Evolutionary conservation across 306 rosid species (phyloP), one percentile per base, ranked within the genome.

Genomic region (Rosa multiflora): DNA sequence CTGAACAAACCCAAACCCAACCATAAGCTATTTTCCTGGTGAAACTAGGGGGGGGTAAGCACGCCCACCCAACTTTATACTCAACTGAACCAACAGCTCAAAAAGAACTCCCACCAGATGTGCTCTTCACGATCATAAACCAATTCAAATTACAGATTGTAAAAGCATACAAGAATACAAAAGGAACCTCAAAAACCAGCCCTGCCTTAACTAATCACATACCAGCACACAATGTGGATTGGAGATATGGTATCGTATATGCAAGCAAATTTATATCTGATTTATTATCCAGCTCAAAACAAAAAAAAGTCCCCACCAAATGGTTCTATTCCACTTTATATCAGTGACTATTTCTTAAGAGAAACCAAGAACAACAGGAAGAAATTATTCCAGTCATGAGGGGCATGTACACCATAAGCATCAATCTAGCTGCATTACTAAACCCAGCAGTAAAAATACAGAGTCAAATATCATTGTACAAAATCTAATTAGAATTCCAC

Each of bases 401-500:
- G 5, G 18, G 46, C 13, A 66, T 15, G 10, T 58, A 59, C 47
- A 29, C 40, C 8, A 32, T 35, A 44, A 44, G 58, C 58, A 76
- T 29, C 47, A 76, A 62, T 40, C 51, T 37, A 74, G 62, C 69
- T 59, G 73, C 69, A 43, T 10, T 26, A 26, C 58, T 46, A 59
- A 76, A 76, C 32, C 72, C 21, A 46, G 59, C 37, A 52, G 47
- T 76, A 62, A 67, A 74, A 61, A 18, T 42, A 62, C 47, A 46
- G 11, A 29, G 67, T 43, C 18, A 4, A 61, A 29, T 2, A 46
- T 75, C 75, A 78, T 75, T 63, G 77, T 29, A 43, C 59, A 58
- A n/a, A 76, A 49, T 17, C 55, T 77, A 37, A 42, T 69, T 37
- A 49, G 67, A 58, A 49, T 73, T 75, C 74, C 48, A 47, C 76